Evolutionary conservation across 1,284 basidiomycete species (phyloP).

Genomic region (Apiotrichum mycotoxinovorans): DNA sequence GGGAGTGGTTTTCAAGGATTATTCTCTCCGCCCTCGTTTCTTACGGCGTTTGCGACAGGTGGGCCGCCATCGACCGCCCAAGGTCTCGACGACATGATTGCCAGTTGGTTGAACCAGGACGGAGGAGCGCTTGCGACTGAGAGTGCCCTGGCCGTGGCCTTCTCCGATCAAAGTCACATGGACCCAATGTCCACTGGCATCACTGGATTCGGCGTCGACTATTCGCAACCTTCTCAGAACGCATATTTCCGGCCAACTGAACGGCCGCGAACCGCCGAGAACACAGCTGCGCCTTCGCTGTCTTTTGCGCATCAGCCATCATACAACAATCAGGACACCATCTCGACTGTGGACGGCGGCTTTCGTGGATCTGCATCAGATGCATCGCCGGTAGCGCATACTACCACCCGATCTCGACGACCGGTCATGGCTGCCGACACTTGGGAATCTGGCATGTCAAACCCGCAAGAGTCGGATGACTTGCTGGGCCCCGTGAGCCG

Average conservation of each 20-base stretch:
- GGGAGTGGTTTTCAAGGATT: neutral
- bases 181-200: neutral
- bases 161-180: constrained; percentile 5
- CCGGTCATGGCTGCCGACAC: constrained; percentile 4
- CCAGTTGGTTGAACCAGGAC: constrained; percentile 10
- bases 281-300: too few species aligned
- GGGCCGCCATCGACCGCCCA: neutral
- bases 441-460: constrained; percentile 9
- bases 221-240: neutral
- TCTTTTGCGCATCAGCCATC: neutral
- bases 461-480: neutral
- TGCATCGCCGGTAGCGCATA: neutral
- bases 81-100: constrained; percentile 8
- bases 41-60: neutral
- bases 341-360: neutral
- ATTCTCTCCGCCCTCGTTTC: neutral
- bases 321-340: neutral
- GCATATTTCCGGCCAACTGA: neutral
- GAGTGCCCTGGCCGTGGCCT: constrained; percentile 7
- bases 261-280: neutral
- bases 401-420: neutral
- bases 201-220: neutral
- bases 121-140: constrained; percentile 4
- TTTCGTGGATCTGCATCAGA: too few species aligned
- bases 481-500: constrained; percentile 1